Percentiles rank a stretch among this genome's conserved stretches.
phyloP scores from a whole-genome alignment of 2,329 filamentous ascomycete species.

The Hypomyces rosellus region DNA sequence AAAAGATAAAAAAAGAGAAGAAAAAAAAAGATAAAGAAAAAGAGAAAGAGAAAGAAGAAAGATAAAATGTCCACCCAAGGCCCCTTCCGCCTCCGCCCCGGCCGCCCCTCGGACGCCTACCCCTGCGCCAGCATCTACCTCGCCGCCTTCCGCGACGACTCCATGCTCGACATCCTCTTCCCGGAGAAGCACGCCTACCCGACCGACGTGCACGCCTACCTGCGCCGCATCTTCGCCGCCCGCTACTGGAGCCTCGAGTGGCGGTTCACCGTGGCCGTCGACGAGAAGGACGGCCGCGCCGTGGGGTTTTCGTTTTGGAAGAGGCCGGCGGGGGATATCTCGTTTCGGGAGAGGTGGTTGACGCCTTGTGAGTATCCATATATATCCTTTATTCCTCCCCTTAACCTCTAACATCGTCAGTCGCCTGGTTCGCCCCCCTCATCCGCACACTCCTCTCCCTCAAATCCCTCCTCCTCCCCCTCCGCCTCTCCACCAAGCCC shows the following conservation, averaged over 20 bases:
- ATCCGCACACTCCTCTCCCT: slow-evolving; percentile 19
- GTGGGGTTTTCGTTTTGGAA: slow-evolving; percentile 32
- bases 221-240: slow-evolving; percentile 22
- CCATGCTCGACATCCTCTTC: slow-evolving; percentile 27
- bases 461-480: slow-evolving; percentile 21
- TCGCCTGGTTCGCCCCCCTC: slow-evolving; percentile 25
- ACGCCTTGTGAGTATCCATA: slow-evolving; percentile 21
- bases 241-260: slow-evolving; percentile 30
- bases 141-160: slow-evolving; percentile 24
- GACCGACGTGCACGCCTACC: slow-evolving; percentile 15
- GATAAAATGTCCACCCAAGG: not conserved
- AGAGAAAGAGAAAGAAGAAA: no score
- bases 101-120: slow-evolving; percentile 24
- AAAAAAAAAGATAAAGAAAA: no score
- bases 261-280: slow-evolving; percentile 21
- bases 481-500: slow-evolving; percentile 15
- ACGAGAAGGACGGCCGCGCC: slow-evolving; percentile 11
- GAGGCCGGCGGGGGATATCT: slow-evolving; percentile 19
- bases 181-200: slow-evolving; percentile 20
- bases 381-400: no score
- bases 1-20: no score
- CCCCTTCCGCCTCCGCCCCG: slow-evolving; percentile 23
- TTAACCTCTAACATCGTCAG: slow-evolving; percentile 10
- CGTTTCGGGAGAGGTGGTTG: slow-evolving; percentile 26
- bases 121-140: slow-evolving; percentile 22